Evolutionary conservation across 257 asterid genomes (phyloP).

Genomic region (Verbascum thapsus): DNA sequence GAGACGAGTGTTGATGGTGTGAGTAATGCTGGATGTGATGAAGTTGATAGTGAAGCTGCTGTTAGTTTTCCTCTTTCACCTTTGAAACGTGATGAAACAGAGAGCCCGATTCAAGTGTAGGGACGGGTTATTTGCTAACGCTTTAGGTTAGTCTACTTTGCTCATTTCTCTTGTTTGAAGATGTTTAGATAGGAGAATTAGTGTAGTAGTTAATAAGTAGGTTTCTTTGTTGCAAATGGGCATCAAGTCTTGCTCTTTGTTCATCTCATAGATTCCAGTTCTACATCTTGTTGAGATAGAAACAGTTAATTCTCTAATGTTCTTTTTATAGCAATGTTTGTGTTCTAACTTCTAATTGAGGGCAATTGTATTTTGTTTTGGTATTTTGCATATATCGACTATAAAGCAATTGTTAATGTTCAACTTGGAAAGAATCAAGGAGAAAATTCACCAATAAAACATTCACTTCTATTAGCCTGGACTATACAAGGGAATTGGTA

Average conservation of each 20-base stretch:
- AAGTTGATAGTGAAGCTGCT: conserved; percentile 40
- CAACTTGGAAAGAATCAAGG: conserved; percentile 14
- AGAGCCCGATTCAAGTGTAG: conserved; percentile 51
- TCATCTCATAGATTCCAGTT: conserved; percentile 42
- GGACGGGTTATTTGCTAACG: conserved; percentile 4
- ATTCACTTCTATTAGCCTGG: too few species aligned
- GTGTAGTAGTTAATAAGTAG: conserved; percentile 53
- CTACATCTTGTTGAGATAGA: too few species aligned
- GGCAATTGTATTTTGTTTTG: conserved; percentile 23
- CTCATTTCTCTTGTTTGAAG: conserved; percentile 28
- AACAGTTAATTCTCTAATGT: conserved; percentile 47
- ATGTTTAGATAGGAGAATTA: conserved; percentile 38
- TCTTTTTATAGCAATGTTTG: conserved; percentile 36
- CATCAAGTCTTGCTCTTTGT: conserved; percentile 45
- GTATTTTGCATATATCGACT: not conserved
- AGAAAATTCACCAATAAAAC: too few species aligned
- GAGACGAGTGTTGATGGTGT: conserved; percentile 38
- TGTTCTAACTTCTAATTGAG: conserved; percentile 1
- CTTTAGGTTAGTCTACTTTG: not conserved
- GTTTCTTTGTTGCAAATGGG: conserved; percentile 41
- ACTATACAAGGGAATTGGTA: too few species aligned
- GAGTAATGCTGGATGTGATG: conserved; percentile 46
- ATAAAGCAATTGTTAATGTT: not conserved
- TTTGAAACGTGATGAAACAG: conserved; percentile 46
- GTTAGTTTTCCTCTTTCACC: conserved; percentile 39